Evolutionary conservation across 164 flowering plant species (phyloP).

Genomic region (Nymphaea colorata): DNA sequence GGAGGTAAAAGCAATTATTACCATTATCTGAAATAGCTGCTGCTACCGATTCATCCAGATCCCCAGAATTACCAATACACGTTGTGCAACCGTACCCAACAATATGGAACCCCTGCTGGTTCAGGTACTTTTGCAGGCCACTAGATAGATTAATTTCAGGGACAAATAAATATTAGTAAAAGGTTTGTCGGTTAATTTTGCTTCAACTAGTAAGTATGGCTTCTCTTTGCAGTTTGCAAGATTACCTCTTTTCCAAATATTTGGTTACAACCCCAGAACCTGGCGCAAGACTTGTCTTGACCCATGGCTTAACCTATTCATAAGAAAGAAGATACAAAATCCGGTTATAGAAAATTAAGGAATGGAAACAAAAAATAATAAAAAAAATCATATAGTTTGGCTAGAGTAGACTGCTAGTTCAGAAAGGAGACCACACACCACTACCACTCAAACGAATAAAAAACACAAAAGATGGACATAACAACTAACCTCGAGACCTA

Average conservation of each 20-base stretch:
- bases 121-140: conserved; percentile 69
- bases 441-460: too few species aligned
- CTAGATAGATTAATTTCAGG: conserved; percentile 10
- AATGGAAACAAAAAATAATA: too few species aligned
- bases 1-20: conserved; percentile 6
- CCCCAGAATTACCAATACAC: conserved; percentile 88
- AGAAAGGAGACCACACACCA: too few species aligned
- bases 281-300: conserved; percentile 86
- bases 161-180: too few species aligned
- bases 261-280: conserved; percentile 91
- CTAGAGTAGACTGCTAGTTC: too few species aligned
- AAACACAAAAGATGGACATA: not conserved
- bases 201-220: too few species aligned
- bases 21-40: conserved; percentile 67
- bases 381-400: too few species aligned
- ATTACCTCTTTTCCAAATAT: conserved; percentile 65
- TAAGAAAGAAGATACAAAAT: not conserved
- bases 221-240: not conserved
- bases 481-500: conserved; percentile 62
- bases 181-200: too few species aligned
- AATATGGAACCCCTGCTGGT: conserved; percentile 63
- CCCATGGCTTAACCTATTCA: conserved; percentile 42
- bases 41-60: conserved; percentile 64
- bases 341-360: not conserved
- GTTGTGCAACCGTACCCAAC: conserved; percentile 95